Percentiles rank a stretch among this genome's conserved stretches.
These are phyloP conservation scores for Fusarium pseudograminearum DNA, from an alignment of 2,329 filamentous ascomycete species.

Conservation along the genomic window DNA sequence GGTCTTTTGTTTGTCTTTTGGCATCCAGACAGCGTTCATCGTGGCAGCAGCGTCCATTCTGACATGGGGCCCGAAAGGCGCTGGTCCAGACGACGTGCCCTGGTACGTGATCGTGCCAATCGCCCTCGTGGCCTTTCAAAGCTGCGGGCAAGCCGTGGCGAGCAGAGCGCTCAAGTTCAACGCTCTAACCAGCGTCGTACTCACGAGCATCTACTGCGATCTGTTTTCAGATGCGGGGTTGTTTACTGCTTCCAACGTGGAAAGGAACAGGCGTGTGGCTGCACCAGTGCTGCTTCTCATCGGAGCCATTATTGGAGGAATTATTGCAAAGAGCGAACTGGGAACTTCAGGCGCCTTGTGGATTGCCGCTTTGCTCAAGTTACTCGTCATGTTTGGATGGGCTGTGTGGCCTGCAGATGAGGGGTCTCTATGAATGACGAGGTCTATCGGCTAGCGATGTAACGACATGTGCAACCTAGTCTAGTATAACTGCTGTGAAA, in stretches of 20 bases:
- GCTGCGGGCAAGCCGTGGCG: slow-evolving; percentile 81
- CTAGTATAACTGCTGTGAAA: background rate
- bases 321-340: slow-evolving; percentile 60
- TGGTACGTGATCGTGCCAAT: slow-evolving; percentile 76
- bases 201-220: slow-evolving; percentile 87
- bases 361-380: slow-evolving; percentile 69
- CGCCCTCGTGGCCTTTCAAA: slow-evolving; percentile 79
- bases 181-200: slow-evolving; percentile 79
- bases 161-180: slow-evolving; percentile 77
- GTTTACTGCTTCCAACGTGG: slow-evolving; percentile 59
- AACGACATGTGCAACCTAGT: background rate
- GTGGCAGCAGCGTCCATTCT: slow-evolving; percentile 66
- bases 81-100: slow-evolving; percentile 58
- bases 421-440: slow-evolving; percentile 10
- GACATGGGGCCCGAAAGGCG: slow-evolving; percentile 58
- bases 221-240: slow-evolving; percentile 74
- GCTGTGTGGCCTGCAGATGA: slow-evolving; percentile 68
- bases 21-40: slow-evolving; percentile 64
- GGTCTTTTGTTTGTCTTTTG: slow-evolving; percentile 72
- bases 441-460: background rate
- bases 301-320: slow-evolving; percentile 64
- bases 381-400: slow-evolving; percentile 68
- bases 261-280: slow-evolving; percentile 63
- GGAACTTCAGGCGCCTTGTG: slow-evolving; percentile 68
- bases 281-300: slow-evolving; percentile 63